Evolutionary conservation across 352 stramenopile genomes (phyloP).

Genomic region (Globisporangium radiosum): DNA sequence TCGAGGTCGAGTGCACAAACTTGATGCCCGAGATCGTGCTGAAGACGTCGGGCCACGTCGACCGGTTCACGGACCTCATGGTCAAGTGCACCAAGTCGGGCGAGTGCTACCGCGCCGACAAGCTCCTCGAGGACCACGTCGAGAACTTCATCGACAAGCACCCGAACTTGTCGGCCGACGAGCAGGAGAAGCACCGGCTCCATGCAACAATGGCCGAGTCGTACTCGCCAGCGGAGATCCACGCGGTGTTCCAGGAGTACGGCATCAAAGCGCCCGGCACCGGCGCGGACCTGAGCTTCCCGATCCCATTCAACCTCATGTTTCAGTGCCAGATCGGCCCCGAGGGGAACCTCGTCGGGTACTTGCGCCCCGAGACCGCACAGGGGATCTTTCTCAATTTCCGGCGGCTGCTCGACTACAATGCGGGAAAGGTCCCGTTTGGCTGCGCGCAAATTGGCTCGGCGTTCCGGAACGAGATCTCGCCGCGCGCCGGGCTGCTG

Average conservation of each 20-base stretch:
- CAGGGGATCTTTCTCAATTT: conserved; percentile 99
- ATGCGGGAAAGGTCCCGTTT: conserved; percentile 90
- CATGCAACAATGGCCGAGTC: conserved; percentile 96
- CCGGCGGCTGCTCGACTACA: conserved; percentile 96
- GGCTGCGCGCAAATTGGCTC: conserved; percentile 83
- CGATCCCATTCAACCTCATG: conserved; percentile 99
- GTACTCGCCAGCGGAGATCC: conserved; percentile 96
- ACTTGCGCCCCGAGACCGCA: conserved; percentile 97
- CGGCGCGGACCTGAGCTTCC: conserved; percentile 91
- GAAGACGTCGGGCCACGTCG: conserved; percentile 98
- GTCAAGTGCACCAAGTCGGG: conserved; percentile 96
- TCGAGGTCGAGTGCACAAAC: conserved; percentile 99
- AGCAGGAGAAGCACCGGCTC: conserved; percentile 92
- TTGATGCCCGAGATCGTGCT: conserved; percentile 97
- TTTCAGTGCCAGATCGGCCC: conserved; percentile 99
- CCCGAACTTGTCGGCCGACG: conserved; percentile 55
- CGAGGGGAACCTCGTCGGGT: conserved; percentile 94
- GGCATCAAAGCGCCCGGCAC: conserved; percentile 89
- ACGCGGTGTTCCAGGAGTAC: conserved; percentile 92
- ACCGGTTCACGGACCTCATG: conserved; percentile 99
- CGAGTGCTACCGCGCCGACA: conserved; percentile 99
- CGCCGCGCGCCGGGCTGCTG: conserved; percentile 93
- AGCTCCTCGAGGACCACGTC: conserved; percentile 98
- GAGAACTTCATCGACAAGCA: conserved; percentile 94
- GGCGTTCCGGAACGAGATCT: conserved; percentile 96